Evolutionary conservation across 2,329 filamentous ascomycete species (phyloP), one percentile per base, ranked within the genome.

Genomic region (Aspergillus tamarii): DNA sequence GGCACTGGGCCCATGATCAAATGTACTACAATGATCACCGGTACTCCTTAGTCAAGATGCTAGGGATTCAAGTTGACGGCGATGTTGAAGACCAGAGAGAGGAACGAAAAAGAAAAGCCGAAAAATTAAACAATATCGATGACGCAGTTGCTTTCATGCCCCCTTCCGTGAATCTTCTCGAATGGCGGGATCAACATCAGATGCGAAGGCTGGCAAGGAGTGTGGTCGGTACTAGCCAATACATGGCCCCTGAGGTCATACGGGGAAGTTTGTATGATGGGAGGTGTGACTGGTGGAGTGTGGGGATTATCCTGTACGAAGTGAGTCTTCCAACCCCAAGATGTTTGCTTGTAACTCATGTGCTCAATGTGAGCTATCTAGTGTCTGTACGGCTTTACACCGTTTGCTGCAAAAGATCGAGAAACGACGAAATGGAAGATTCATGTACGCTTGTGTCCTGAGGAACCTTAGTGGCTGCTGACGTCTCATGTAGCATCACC

Each of bases 241-340:
- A 98, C 81, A 98, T 97, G 95, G 94, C 95, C 0, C 94, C 94
- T 2, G 95, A 98, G 81, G 92, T 98, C 21, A 89, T 97, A 63
- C 84, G 86, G 68, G 92, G 94, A 32, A 86, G 93, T 56, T 81
- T 85, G 43, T 98, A 98, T 76, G 95, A 98, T 78, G 94, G 92
- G 34, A 86, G 94, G 73, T 98, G 94, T 79, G 94, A 98, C 79
- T 98, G 87, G 93, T 98, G 92, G 94, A 97, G 94, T 79, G 87
- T 98, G 70, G 94, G 93, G 59, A 89, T 98, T 74, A 97, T 98
- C 73, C 80, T 98, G 62, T 98, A 92, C 73, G 94, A 98, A 78
- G 86, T 86, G 70, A 60, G 74, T 39, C 6, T 21, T 43, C 16
- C 8, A 21, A 28, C 2, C 48, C 28, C 11, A 16, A 19, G n/a